Percentiles rank a stretch among this genome's conserved stretches.
These are phyloP conservation scores for Xerocomellus chrysenteron DNA, from an alignment of 768 basidiomycete genomes.

Conservation along the genomic window DNA sequence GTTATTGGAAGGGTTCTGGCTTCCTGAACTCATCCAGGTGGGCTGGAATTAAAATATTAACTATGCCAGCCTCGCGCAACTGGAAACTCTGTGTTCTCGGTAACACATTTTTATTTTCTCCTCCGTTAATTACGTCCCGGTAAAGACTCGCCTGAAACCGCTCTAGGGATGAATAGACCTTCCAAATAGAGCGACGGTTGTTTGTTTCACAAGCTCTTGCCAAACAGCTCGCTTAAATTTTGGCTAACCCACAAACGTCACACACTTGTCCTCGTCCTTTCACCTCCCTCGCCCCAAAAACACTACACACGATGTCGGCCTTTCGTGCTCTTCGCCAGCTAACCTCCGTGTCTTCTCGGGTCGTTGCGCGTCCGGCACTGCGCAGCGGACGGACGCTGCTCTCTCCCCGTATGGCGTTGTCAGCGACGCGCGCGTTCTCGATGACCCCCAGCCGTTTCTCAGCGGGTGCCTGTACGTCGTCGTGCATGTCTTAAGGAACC, in stretches of 20 bases:
- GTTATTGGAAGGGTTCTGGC: too few species aligned
- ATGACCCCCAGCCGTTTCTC: slow-evolving; percentile 39
- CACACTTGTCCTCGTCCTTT: background rate
- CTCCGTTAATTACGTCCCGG: background rate
- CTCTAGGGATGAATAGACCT: background rate
- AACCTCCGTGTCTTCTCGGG: slow-evolving; percentile 44
- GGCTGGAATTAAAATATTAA: too few species aligned
- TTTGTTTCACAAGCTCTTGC: slow-evolving; percentile 33
- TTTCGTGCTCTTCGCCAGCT: slow-evolving; percentile 60
- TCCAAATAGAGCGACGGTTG: slow-evolving; percentile 21
- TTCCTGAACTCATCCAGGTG: too few species aligned
- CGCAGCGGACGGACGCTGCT: slow-evolving; percentile 22
- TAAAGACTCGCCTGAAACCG: background rate
- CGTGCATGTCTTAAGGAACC: too few species aligned
- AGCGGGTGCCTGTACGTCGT: slow-evolving; percentile 43
- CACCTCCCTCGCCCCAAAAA: background rate
- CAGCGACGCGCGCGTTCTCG: slow-evolving; percentile 42
- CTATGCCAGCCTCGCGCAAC: too few species aligned
- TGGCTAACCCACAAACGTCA: background rate
- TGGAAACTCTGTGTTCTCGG: background rate
- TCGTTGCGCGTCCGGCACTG: slow-evolving; percentile 26
- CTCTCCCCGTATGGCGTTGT: slow-evolving; percentile 16
- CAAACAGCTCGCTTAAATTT: slow-evolving; percentile 34
- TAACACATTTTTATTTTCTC: too few species aligned
- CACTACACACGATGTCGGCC: slow-evolving; percentile 52